phyloP scores from a whole-genome alignment of 306 rosid genomes.

The Quercus glauca region DNA sequence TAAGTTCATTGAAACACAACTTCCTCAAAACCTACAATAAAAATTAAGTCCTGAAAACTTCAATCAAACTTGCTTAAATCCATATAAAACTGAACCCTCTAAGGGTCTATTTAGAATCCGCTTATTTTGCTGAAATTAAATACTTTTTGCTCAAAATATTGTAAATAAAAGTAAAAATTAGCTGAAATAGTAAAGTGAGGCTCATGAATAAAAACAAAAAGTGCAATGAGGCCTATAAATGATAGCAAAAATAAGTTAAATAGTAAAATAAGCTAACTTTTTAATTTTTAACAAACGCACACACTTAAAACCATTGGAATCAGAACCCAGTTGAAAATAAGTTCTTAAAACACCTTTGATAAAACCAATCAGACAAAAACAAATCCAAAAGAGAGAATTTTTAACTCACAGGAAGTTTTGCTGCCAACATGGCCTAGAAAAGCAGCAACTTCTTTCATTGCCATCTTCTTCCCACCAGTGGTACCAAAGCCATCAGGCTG shows the following conservation, averaged over 20 bases:
- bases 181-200: rapidly evolving
- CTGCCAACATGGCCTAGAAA: slow-evolving; percentile 88
- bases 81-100: not conserved
- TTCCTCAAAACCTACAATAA: too few relatives aligned
- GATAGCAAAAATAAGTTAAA: rapidly evolving
- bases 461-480: slow-evolving; percentile 65
- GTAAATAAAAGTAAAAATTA: too few relatives aligned
- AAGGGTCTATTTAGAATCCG: not conserved
- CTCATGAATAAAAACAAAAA: too few relatives aligned
- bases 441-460: slow-evolving; percentile 90
- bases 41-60: too few relatives aligned
- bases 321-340: not conserved
- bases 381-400: not conserved
- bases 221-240: rapidly evolving
- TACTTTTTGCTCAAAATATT: rapidly evolving
- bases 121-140: too few relatives aligned
- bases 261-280: too few relatives aligned
- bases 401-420: slow-evolving; percentile 79
- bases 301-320: not conserved
- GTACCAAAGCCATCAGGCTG: slow-evolving; percentile 88
- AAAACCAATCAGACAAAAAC: not conserved
- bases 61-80: too few relatives aligned
- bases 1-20: too few relatives aligned
- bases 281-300: too few relatives aligned
- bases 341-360: not conserved